Base-by-base conservation (phyloP, 768 basidiomycete genomes). In the Clitopilus hobsonii region DNA sequence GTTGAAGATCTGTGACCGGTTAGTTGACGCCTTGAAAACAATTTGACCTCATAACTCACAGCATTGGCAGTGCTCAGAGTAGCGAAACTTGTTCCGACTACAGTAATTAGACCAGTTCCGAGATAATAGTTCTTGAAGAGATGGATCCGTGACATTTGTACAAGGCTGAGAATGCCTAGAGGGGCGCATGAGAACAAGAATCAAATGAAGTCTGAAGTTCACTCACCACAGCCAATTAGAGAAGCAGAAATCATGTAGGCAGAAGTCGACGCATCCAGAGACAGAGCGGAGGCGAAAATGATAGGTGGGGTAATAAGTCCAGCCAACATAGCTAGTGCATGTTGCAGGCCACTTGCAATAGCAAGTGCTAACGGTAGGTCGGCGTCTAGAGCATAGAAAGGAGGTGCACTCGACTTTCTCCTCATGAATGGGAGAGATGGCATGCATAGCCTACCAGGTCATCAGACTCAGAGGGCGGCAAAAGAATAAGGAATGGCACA, bases 261-360 rank as follows among this genome's bases (percentile, higher is more conserved):
- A 10, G 85, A 85, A 1, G 78, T 83, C 24, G 68, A 68, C 1
- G 76, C 62, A 49, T 88, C 83, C 18, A 91, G 70, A 55, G 70
- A 82, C 30, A 92, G 69, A 3, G 82, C 66, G 51, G 78, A 81
- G 0, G 88, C 82, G 60, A 92, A 85, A 56, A 91, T 88, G 61
- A 91, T 91, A 0, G 91, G 90, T 0, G 90, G 91, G 0, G 88
- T 89, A 61, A 92, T 90, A 38, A 91, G 73, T 2, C 88, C 89
- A 1, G 88, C 89, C 14, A 91, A 77, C 90, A 92, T 92, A 1
- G 88, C 89, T 8, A 91, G 80, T 1, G 86, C 80, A 63, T 91
- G 89, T 61, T 88, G 86, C 14, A 88, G 71, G 0, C 91, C 91
- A 58, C 82, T 83, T 0, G 86, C 75, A 27, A 91, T 81, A 1